Evolutionary conservation across 2,329 filamentous ascomycete species (phyloP), one percentile per base, ranked within the genome.

Genomic region (Aspergillus caelatus): DNA sequence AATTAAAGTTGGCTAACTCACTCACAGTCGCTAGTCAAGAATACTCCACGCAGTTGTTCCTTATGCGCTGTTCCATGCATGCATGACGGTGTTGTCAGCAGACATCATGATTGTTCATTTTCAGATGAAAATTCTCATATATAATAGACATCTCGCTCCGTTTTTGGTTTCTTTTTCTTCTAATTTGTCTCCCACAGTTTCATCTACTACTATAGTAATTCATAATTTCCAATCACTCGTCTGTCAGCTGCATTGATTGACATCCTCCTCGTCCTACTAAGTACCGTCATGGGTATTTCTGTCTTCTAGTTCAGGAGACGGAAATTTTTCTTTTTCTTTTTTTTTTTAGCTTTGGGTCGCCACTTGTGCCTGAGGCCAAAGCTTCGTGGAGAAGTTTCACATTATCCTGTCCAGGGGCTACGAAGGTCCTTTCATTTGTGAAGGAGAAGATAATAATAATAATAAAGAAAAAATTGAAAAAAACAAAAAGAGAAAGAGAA

Each of bases 1-100:
- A 58, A 57, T 63, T 61, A 61, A 55, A 63, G 63, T 65, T 67
- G 57, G 65, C 65, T 67, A 66, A 64, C 62, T 66, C 64, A 67
- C 62, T 58, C 53, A 36, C 50, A 53, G 54, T 43, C 39, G 58
- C 26, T 58, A 46, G 43, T 48, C 43, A 59, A 48, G 30, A 34
- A 61, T 59, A 66, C 64, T 68, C 67, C 64, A 67, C 65, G 62
- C 67, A 65, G 61, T 60, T 62, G 54, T 59, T 62, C 60, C 56
- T 62, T 60, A 69, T 70, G 68, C 66, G 68, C 64, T 70, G 68
- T 67, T 68, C 68, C 46, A 65, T 64, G 65, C 66, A 67, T 67
- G 68, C 68, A 67, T 57, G 52, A 55, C 68, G 67, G 60, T 62
- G 57, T 54, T 59, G 64, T 66, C 62, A 58, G 53, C 59, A 48